A percentile compares a stretch with the other conserved stretches of the same genome.
Conservation (phyloP, 306 rosid species). For the Canavalia ensiformis region DNA sequence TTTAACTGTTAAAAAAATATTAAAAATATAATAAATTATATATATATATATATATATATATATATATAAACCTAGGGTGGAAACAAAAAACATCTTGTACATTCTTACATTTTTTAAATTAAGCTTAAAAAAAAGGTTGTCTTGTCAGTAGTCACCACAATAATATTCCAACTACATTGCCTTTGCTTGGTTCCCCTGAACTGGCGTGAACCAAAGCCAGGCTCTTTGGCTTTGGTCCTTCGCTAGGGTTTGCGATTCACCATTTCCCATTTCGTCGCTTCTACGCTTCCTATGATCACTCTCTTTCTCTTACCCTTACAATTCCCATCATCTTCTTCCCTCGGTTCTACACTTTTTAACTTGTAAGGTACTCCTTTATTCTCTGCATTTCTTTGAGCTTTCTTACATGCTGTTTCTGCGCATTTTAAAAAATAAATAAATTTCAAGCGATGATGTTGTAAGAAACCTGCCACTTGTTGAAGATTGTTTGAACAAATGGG, state of each 20-base stretch:
- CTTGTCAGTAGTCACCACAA: slow-evolving; percentile 42
- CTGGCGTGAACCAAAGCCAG: slow-evolving; percentile 61
- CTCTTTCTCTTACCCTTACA: not conserved
- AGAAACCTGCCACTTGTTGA: slow-evolving; percentile 8
- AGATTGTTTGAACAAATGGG: slow-evolving; percentile 37
- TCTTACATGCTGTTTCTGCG: not conserved
- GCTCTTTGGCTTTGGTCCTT: slow-evolving; percentile 65
- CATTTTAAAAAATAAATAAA: not conserved
- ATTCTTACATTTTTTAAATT: slow-evolving; percentile 4
- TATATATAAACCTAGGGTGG: no score
- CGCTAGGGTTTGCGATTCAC: slow-evolving; percentile 69
- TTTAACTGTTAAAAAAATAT: no score
- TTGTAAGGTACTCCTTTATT: slow-evolving; percentile 56
- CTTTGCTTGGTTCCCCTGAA: slow-evolving; percentile 38
- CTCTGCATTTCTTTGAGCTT: slow-evolving; percentile 27
- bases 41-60: no score
- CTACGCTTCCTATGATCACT: slow-evolving; percentile 30
- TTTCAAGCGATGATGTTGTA: not conserved
- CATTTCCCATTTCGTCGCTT: slow-evolving; percentile 29
- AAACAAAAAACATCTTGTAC: not conserved
- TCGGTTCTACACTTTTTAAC: slow-evolving; percentile 26
- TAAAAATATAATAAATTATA: no score
- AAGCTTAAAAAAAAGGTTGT: slow-evolving; percentile 33
- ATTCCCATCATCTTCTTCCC: slow-evolving; percentile 31
- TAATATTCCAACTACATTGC: slow-evolving; percentile 45